These are phyloP conservation scores for Phaffia australis DNA, from an alignment of 768 basidiomycete genomes.

Conservation along the genomic window DNA sequence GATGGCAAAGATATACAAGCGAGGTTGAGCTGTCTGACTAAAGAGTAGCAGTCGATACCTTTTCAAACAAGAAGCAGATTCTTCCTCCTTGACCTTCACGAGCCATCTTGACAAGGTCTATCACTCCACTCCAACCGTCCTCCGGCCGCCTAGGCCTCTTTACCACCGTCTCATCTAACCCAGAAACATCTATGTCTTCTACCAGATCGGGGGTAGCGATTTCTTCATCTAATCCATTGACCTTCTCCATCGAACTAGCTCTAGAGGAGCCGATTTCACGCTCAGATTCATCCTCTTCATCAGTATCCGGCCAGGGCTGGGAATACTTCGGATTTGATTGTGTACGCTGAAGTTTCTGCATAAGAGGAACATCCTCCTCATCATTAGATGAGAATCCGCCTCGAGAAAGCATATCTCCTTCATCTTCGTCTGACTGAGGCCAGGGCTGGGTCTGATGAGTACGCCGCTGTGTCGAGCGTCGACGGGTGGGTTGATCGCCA, in stretches of 20 bases:
- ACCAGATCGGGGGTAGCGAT: background rate
- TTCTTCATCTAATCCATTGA: background rate
- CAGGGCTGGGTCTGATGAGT: too few species aligned
- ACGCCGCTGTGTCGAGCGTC: background rate
- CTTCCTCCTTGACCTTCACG: constrained; percentile 7
- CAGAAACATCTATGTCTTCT: too few species aligned
- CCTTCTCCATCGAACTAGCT: background rate
- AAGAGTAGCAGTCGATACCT: background rate
- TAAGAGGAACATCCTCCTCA: too few species aligned
- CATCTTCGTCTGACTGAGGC: too few species aligned
- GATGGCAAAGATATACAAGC: too few species aligned
- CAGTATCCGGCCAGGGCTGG: too few species aligned
- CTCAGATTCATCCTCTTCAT: constrained; percentile 4
- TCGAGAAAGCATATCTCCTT: too few species aligned
- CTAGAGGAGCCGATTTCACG: background rate
- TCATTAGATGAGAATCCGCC: too few species aligned
- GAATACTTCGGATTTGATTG: too few species aligned
- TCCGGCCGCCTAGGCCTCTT: background rate
- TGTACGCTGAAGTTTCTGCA: too few species aligned
- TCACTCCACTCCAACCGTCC: background rate
- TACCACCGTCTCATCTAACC: background rate
- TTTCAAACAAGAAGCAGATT: constrained; percentile 22
- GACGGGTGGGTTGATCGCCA: background rate
- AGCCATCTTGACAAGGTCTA: constrained; percentile 13
- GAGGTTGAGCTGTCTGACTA: too few species aligned